Conservation (phyloP, 495 filamentous ascomycete species). For the Neurospora sp. region DNA sequence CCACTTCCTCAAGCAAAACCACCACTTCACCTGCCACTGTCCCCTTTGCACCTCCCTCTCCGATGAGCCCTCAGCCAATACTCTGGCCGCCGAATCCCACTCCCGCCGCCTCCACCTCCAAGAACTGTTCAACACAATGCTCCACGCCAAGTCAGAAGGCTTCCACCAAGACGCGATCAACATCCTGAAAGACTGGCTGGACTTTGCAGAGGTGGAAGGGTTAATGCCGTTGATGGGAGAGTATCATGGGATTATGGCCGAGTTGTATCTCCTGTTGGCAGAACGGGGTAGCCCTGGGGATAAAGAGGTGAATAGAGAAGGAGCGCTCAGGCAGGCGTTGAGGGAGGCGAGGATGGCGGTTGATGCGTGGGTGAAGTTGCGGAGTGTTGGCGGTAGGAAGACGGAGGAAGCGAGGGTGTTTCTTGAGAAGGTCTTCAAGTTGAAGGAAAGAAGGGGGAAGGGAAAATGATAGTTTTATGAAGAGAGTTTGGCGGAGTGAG, state of each 20-base stretch:
- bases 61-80: conserved; percentile 1
- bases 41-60: conserved; percentile 25
- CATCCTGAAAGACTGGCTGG: conserved; percentile 21
- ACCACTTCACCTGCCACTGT: conserved; percentile 32
- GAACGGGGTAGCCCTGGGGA: conserved; percentile 15
- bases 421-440: conserved; percentile 7
- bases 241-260: conserved; percentile 27
- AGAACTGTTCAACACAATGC: conserved; percentile 19
- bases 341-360: conserved; percentile 29
- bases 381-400: conserved; percentile 24
- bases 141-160: conserved; percentile 18
- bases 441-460: background rate
- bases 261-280: conserved; percentile 23
- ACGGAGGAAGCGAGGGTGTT: conserved; percentile 19
- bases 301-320: conserved; percentile 2
- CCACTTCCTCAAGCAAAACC: conserved; percentile 21
- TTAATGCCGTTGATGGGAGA: conserved; percentile 23
- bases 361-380: conserved; percentile 25
- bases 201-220: conserved; percentile 23
- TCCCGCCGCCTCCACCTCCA: conserved; percentile 21
- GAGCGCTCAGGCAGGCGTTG: conserved; percentile 17
- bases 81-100: conserved; percentile 21
- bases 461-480: background rate
- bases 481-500: background rate
- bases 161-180: conserved; percentile 27